Conservation (phyloP, 1,284 basidiomycete species). For the Puccinia triticina region DNA sequence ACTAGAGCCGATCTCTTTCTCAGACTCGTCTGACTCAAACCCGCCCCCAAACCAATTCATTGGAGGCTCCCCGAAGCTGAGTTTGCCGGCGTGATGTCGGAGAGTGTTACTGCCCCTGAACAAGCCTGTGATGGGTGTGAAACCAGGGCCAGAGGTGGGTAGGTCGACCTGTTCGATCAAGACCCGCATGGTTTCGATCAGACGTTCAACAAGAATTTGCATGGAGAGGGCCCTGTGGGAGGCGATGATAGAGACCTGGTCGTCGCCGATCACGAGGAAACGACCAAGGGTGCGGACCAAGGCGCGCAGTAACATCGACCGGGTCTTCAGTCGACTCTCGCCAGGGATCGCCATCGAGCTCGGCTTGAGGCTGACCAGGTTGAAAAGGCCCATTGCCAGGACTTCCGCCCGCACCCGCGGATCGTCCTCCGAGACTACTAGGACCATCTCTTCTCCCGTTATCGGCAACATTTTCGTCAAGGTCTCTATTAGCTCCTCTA, state of each 20-base stretch:
- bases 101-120: not conserved
- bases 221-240: not conserved
- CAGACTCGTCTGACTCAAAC: conserved; percentile 22
- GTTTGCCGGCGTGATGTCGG: not conserved
- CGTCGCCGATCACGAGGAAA: conserved; percentile 13
- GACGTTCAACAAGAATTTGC: conserved; percentile 37
- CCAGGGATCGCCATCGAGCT: not conserved
- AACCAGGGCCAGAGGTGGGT: not conserved
- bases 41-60: conserved; percentile 47
- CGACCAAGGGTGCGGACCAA: conserved; percentile 18
- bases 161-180: conserved; percentile 29
- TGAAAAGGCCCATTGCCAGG: conserved; percentile 37
- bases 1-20: conserved; percentile 30
- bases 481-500: conserved; percentile 26
- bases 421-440: conserved; percentile 34
- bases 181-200: conserved; percentile 35
- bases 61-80: not conserved
- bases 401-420: conserved; percentile 21
- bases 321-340: not conserved
- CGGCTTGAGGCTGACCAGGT: conserved; percentile 30
- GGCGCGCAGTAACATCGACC: conserved; percentile 15
- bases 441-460: conserved; percentile 45
- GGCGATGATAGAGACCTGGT: conserved; percentile 21
- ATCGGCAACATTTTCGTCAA: conserved; percentile 45
- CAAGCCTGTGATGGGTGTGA: not conserved